Evolutionary conservation across 192 early-diverging fungal genomes (phyloP), one percentile per base, ranked within the genome.

Genomic region (Linnemannia schmuckeri): DNA sequence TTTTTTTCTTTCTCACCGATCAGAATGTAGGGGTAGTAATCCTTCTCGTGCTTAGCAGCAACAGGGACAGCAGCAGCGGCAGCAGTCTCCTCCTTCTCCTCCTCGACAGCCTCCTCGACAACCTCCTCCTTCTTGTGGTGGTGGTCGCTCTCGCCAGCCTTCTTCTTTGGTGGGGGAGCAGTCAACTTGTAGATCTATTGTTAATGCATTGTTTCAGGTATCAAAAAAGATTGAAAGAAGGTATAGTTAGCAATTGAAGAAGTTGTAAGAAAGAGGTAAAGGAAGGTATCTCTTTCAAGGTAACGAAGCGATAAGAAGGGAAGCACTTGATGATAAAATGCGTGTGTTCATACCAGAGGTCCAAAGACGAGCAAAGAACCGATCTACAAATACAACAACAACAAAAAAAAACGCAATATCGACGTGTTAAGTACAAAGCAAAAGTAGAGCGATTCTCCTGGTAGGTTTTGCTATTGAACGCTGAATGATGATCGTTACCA

Each of bases 321-420:
- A 22, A 18, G 17, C 18, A 4, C 18, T n/a, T 47, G 27, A n/a
- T 74, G 72, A 30, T 44, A 74, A 33, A 33, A 47, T 49, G 27
- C n/a, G 24, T 46, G 18, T 40, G 37, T 35, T 47, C 74, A 70
- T 87, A 87, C 85, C 85, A 91, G 57, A 33, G 90, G 90, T 7
- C 89, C 89, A 81, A 92, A 92, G 38, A 92, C 55, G 22, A 91
- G 30, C 54, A 92, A 75, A 13, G 91, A 92, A n/a, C 91, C 91
- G 68, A 92, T 82, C 85, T 87, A 81, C 18, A 33, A 30, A 2
- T 37, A 61, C 6, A 33, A 42, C 27, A 61, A 2, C 15, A 40
- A 44, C 7, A 6, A 18, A 82, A 72, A 61, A 61, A 12, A 15
- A 33, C n/a, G 55, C 4, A 40, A 20, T 66, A 66, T 33, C 10